Evolutionary conservation across 2,329 filamentous ascomycete genomes (phyloP).

Genomic region (Sclerotinia spermophila): DNA sequence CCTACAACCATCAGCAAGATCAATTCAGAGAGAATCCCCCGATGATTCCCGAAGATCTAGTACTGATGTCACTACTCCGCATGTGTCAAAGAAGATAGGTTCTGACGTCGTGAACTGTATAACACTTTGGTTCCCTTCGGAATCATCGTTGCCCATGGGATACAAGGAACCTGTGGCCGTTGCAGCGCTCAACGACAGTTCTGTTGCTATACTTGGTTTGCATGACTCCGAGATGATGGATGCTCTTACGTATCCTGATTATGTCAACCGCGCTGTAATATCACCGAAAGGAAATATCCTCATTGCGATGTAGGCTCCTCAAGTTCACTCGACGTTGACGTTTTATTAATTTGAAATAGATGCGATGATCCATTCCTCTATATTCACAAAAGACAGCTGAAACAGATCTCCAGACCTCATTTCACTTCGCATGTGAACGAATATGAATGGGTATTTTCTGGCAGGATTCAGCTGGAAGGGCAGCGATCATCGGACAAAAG

Average conservation of each 20-base stretch:
- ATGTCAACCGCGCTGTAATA: conserved; percentile 91
- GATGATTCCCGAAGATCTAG: conserved; percentile 24
- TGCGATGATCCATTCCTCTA: conserved; percentile 78
- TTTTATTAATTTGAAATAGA: conserved; percentile 2
- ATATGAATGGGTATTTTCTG: conserved; percentile 51
- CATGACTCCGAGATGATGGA: conserved; percentile 64
- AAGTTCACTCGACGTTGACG: background rate
- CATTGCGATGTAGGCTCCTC: conserved; percentile 63
- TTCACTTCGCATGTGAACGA: conserved; percentile 26
- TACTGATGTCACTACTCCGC: conserved; percentile 22
- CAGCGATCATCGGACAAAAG: conserved; percentile 53
- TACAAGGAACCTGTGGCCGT: conserved; percentile 60
- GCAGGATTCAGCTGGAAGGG: conserved; percentile 54
- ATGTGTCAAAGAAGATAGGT: conserved; percentile 53
- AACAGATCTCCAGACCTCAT: conserved; percentile 24
- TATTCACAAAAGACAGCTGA: conserved; percentile 60
- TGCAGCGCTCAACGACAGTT: conserved; percentile 87
- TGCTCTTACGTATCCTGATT: conserved; percentile 71
- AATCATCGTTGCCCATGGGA: conserved; percentile 37
- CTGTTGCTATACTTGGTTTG: conserved; percentile 79
- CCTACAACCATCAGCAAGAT: conserved; percentile 37
- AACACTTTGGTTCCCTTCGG: conserved; percentile 55
- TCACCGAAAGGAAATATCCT: conserved; percentile 82
- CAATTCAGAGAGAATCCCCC: conserved; percentile 19
- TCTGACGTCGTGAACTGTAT: conserved; percentile 63